Percentiles rank a stretch among this genome's conserved stretches.
These are phyloP conservation scores for Alternaria sp. DNA, from an alignment of 2,329 filamentous ascomycete species.

Conservation along the genomic window DNA sequence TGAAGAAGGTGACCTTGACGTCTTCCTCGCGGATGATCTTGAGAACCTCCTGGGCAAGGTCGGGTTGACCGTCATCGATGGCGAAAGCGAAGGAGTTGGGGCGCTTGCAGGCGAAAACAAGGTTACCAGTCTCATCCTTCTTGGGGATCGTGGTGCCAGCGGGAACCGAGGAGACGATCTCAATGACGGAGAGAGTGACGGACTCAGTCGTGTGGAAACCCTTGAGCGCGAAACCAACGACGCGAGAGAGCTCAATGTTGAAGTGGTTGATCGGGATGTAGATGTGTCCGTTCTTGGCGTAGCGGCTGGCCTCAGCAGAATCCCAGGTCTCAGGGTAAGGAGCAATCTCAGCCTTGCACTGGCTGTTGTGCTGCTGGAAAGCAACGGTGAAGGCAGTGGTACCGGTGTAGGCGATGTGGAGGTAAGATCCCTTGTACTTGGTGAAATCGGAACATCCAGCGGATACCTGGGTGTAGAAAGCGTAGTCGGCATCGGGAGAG, in stretches of 20 bases:
- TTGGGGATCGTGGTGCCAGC: conserved; percentile 61
- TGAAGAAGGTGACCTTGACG: conserved; percentile 76
- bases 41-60: conserved; percentile 68
- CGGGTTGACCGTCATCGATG: conserved; percentile 73
- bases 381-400: conserved; percentile 70
- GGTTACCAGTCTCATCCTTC: conserved; percentile 68
- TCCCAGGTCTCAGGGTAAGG: conserved; percentile 75
- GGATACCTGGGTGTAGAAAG: conserved; percentile 68
- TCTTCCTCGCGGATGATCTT: conserved; percentile 67
- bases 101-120: conserved; percentile 71
- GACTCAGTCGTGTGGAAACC: conserved; percentile 67
- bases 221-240: conserved; percentile 69
- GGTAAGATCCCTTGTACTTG: conserved; percentile 65
- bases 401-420: conserved; percentile 72
- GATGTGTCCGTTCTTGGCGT: conserved; percentile 64
- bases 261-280: conserved; percentile 75
- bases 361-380: conserved; percentile 71
- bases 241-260: conserved; percentile 65
- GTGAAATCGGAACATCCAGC: conserved; percentile 65
- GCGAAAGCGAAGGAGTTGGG: conserved; percentile 77
- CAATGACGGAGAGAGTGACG: conserved; percentile 65
- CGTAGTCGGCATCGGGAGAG: conserved; percentile 68
- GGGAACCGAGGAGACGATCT: conserved; percentile 67
- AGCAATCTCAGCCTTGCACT: conserved; percentile 63
- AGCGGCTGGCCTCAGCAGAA: conserved; percentile 70